A percentile compares a stretch with the other conserved stretches of the same genome.
Evolutionary conservation across 2,329 filamentous ascomycete genomes (phyloP).

Genomic region (Gaeumannomyces sp.): DNA sequence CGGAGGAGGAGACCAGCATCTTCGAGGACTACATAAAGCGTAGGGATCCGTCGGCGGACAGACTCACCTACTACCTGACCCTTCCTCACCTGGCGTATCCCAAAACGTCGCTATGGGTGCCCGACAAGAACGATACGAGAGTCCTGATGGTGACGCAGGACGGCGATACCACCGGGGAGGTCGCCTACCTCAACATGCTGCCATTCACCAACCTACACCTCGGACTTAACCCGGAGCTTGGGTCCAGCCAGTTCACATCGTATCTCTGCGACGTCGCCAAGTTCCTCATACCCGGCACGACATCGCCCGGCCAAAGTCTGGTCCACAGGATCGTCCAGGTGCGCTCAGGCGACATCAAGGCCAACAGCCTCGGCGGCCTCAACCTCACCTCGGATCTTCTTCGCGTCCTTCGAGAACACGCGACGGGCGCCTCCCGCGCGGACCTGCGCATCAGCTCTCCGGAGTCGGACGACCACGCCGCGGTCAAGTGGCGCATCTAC

Average conservation of each 20-base stretch:
- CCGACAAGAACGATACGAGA: background rate
- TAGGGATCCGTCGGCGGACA: background rate
- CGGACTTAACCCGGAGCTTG: background rate
- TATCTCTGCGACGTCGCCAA: background rate
- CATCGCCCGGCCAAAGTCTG: background rate
- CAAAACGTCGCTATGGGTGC: background rate
- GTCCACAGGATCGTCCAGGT: background rate
- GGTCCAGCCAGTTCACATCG: background rate
- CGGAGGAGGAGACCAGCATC: background rate
- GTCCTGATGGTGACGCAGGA: background rate
- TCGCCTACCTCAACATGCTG: slow-evolving; percentile 7
- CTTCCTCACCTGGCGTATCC: background rate
- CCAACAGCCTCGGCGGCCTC: slow-evolving; percentile 2
- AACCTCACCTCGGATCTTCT: background rate
- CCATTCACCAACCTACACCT: background rate
- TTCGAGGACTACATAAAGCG: background rate
- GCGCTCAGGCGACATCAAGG: background rate
- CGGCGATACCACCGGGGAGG: background rate
- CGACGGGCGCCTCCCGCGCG: no score
- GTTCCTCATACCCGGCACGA: background rate
- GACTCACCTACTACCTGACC: background rate
- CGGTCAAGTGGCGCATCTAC: background rate
- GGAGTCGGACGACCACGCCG: background rate
- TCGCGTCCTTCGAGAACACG: background rate
- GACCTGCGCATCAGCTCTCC: background rate